Evolutionary conservation across 805 yeast genomes (phyloP), one percentile per base, ranked within the genome.

Genomic region (Kregervanrija delftensis): DNA sequence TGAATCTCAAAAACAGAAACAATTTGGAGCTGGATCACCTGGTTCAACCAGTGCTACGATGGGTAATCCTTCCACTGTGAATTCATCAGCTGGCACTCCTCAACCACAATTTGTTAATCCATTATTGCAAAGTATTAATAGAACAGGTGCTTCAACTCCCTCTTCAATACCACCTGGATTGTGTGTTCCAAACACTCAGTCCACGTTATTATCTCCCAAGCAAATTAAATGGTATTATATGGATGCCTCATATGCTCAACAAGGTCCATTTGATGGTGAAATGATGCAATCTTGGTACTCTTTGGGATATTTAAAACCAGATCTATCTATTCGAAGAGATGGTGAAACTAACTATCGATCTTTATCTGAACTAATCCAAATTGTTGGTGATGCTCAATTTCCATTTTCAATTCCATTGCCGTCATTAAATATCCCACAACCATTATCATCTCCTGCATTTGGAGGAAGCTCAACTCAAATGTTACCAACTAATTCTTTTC

Each of bases 261-360:
- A 86, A 59, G 96, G 96, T 16, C 96, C 96, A 3, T 87, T 87
- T 63, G 69, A 70, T 39, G 88, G 90, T 2, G 60, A 64, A 22
- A 64, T 74, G 63, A 87, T 87, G 96, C 90, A 85, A 51, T 77
- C 69, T 42, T 87, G 96, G 96, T 77, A 74, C 46, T 57, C 73
- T 8, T 73, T 72, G 37, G 77, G 79, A 2, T 85, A 82, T 63
- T 68, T 86, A 52, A 66, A 66, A 35, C 69, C 67, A 10, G 77
- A 72, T 46, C 66, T 87, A 49, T 64, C 65, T 35, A 66, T 88
- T 45, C 72, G 83, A 44, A 73, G 91, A 31, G 74, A 69, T 15
- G 83, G 74, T 39, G 87, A 81, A 47, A 40, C 59, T 0, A 57
- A 52, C 11, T 85, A 66, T 59, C 66, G 65, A 33, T 63, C 83